Evolutionary conservation across 1,284 basidiomycete genomes (phyloP), one percentile per base, ranked within the genome.

Genomic region (Cystobasidium sp.): DNA sequence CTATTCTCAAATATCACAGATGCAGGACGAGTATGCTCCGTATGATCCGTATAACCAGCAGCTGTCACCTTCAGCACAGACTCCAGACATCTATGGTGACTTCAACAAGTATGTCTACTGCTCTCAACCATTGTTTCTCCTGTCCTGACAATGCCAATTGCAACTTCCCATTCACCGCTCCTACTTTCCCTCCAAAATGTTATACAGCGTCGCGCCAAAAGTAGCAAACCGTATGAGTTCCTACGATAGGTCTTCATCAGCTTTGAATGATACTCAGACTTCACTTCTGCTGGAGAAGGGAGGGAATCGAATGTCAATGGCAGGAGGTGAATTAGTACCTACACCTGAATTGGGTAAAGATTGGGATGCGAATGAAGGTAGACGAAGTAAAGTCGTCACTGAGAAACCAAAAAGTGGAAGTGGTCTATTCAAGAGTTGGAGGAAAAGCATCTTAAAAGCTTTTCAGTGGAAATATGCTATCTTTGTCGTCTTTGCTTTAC

Each of bases 31-130:
- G n/a, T 53, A 56, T 22, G 39, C 47, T 8, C 49, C 10, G 14
- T 47, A 59, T 49, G 55, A 59, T 20, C 68, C 56, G 24, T 70
- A 70, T 58, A 39, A 53, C 39, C 70, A 55, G 52, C 62, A 55
- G 43, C 39, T 24, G 39, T 52, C 64, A 14, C 51, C 64, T 7
- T 66, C 64, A 47, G 59, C 49, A 0, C 70, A 65, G 22, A 44
- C 49, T 63, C 70, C 52, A 66, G 62, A 73, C 24, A 22, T 71
- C 2, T 71, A 71, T 71, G 69, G 69, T 51, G 69, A 71, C n/a
- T 71, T 71, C 51, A 71, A 71, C 69, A 71, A 71, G 64, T 66
- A 22, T 39, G 64, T 55, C 14, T 43, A 41, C 16, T 39, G 43
- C 44, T 49, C 20, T 12, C 7, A 7, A 24, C 18, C 20, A 12